phyloP scores from a whole-genome alignment of 2,329 filamentous ascomycete genomes.

The Stagonosporopsis vannaccii region DNA sequence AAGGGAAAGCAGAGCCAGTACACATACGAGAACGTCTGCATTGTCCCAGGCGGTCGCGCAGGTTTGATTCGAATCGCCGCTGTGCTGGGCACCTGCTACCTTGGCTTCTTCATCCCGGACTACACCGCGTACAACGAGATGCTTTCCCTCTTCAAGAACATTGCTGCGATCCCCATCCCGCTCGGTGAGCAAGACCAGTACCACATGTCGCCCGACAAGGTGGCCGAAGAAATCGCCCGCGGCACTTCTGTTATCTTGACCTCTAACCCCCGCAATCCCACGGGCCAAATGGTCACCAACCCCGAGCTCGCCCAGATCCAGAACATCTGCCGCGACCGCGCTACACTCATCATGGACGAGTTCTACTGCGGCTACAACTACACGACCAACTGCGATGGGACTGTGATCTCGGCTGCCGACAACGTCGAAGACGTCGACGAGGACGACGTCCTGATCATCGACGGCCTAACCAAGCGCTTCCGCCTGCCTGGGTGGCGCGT shows the following conservation, averaged over 20 bases:
- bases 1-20: conserved; percentile 88
- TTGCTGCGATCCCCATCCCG: conserved; percentile 61
- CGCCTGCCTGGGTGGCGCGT: conserved; percentile 95
- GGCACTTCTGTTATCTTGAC: conserved; percentile 84
- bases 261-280: conserved; percentile 94
- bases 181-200: conserved; percentile 86
- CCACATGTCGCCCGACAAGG: conserved; percentile 91
- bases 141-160: conserved; percentile 90
- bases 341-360: conserved; percentile 93
- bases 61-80: conserved; percentile 94
- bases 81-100: conserved; percentile 88
- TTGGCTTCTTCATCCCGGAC: conserved; percentile 91
- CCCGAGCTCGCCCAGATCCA: conserved; percentile 89
- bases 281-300: conserved; percentile 84
- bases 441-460: conserved; percentile 87
- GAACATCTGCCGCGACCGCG: conserved; percentile 87
- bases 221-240: conserved; percentile 87
- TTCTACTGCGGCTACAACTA: conserved; percentile 96
- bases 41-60: conserved; percentile 91
- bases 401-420: conserved; percentile 85
- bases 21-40: conserved; percentile 96
- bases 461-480: conserved; percentile 96
- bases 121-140: conserved; percentile 99
- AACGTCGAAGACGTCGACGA: conserved; percentile 87
- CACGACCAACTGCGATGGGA: conserved; percentile 87